Evolutionary conservation across 768 basidiomycete genomes (phyloP).

Genomic region (Leccinum uliginosum): DNA sequence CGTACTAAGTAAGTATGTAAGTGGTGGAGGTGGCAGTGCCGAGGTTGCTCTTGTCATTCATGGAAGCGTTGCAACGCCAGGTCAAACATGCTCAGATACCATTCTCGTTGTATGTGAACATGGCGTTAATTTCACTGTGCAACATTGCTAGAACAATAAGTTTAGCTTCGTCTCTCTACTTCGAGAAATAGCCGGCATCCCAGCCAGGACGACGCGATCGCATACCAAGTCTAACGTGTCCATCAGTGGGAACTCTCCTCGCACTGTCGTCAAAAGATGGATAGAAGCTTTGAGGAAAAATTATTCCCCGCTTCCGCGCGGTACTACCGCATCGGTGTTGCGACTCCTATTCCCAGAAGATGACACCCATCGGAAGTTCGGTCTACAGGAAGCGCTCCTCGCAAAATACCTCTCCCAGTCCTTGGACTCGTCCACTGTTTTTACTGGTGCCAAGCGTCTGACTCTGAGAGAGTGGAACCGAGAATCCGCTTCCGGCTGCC

Average conservation of each 20-base stretch:
- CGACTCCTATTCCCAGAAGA: conserved; percentile 84
- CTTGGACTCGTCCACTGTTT: conserved; percentile 37
- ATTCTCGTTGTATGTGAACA: conserved; percentile 41
- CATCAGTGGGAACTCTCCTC: conserved; percentile 29
- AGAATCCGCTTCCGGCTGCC: conserved; percentile 52
- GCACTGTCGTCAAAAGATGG: conserved; percentile 44
- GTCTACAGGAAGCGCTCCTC: conserved; percentile 65
- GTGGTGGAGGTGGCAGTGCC: too few relatives aligned
- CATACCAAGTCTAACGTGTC: not conserved
- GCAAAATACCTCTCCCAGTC: conserved; percentile 47
- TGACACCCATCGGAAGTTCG: conserved; percentile 65
- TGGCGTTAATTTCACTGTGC: not conserved
- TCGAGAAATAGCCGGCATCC: conserved; percentile 38
- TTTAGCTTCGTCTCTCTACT: conserved; percentile 48
- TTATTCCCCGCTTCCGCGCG: conserved; percentile 46
- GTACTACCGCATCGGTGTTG: conserved; percentile 59
- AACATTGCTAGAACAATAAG: conserved; percentile 1
- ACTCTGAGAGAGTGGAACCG: conserved; percentile 38
- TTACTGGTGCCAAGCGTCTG: conserved; percentile 25
- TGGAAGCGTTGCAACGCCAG: conserved; percentile 12
- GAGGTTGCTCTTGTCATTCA: not conserved
- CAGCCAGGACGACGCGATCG: conserved; percentile 17
- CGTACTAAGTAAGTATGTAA: too few relatives aligned
- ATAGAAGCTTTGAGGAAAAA: conserved; percentile 35
- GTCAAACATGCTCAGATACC: conserved; percentile 25